Evolutionary conservation across 345 rosid species (phyloP), one percentile per base, ranked within the genome.

Genomic region (Garcia nutans): DNA sequence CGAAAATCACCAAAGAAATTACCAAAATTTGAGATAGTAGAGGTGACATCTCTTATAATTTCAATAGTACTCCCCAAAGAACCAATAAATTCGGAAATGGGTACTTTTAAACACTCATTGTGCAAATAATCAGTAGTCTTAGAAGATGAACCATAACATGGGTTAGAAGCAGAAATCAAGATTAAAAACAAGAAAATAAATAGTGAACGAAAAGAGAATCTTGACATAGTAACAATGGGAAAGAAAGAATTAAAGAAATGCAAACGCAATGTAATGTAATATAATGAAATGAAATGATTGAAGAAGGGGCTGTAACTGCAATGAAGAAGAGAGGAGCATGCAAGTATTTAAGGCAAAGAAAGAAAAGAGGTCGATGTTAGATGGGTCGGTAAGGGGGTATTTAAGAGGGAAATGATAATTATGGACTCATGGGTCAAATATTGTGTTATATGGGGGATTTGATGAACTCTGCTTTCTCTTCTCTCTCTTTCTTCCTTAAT

Each of bases 21-120:
- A 10, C 81, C 84, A 28, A 85, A 79, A 13, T 78, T 81, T 0
- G 87, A 84, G 69, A 89, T 72, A 0, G 84, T 26, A 20, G 84
- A 85, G 33, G 73, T 76, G 2, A 83, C 88, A 58, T 81, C 77
- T 50, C 23, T 68, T 31, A 91, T 75, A 7, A 80, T 86, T 6
- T 64, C 84, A 33, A 89, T 61, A 47, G 85, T 74, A 33, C 68
- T 71, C 74, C 45, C 59, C 79, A 89, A 68, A 16, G 93, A 88
- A 66, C 80, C 81, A 1, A 79, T 47, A 70, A 91, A 91, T 44
- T 84, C 85, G 7, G 79, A 52, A 1, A 81, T 23, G 0, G 90
- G 84, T 7, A 89, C 92, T 47, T 65, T 83, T 67, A 91, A 77
- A 72, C 82, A 85, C 47, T 82, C 83, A 0, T 47, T 23, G 28